Conservation (phyloP, 208 protist species). For the Trypanosoma rangeli region DNA sequence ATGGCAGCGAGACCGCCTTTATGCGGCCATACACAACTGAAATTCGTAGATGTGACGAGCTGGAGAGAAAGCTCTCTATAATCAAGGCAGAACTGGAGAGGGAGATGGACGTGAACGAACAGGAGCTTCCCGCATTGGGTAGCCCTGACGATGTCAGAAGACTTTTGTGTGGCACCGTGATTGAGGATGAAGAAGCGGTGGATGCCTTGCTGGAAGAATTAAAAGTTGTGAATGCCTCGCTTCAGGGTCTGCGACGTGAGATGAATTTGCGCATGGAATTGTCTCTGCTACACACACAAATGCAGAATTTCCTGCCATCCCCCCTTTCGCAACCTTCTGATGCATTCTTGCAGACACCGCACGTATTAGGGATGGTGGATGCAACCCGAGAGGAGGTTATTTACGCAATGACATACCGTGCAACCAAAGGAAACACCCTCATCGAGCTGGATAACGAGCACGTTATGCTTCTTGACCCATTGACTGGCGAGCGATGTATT, state of each 20-base stretch:
- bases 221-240: slow-evolving; percentile 34
- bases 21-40: slow-evolving; percentile 91
- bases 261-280: slow-evolving; percentile 45
- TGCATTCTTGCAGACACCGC: background rate
- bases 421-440: slow-evolving; percentile 89
- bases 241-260: slow-evolving; percentile 48
- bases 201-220: slow-evolving; percentile 41
- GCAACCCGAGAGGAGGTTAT: slow-evolving; percentile 42
- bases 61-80: slow-evolving; percentile 80
- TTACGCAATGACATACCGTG: slow-evolving; percentile 85
- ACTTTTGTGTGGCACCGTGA: background rate
- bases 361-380: slow-evolving; percentile 31
- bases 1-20: slow-evolving; percentile 70
- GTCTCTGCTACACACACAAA: slow-evolving; percentile 18
- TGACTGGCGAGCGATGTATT: slow-evolving; percentile 26
- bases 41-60: slow-evolving; percentile 90
- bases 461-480: slow-evolving; percentile 58
- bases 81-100: slow-evolving; percentile 67
- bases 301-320: slow-evolving; percentile 11
- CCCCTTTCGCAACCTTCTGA: background rate
- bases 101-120: slow-evolving; percentile 37
- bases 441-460: slow-evolving; percentile 49
- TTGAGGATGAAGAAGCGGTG: slow-evolving; percentile 14
- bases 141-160: background rate
- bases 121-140: slow-evolving; percentile 24